Evolutionary conservation across 352 stramenopile species (phyloP).

Genomic region (Globisporangium alternatum): DNA sequence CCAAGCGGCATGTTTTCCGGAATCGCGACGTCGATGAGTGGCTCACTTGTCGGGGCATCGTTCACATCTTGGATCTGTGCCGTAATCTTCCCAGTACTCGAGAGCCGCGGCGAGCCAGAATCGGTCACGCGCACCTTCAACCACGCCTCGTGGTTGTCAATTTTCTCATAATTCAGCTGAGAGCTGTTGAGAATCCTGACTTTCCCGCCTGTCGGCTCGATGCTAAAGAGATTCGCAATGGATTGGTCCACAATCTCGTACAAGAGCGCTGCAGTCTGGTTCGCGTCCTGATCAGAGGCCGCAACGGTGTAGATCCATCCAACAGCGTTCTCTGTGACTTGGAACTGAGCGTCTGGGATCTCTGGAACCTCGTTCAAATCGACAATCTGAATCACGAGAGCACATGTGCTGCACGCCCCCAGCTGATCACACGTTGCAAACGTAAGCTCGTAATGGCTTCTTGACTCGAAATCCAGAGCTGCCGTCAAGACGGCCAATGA

Average conservation of each 20-base stretch:
- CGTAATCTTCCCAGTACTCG: conserved; percentile 22
- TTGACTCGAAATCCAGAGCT: conserved; percentile 3
- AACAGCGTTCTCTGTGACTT: conserved; percentile 34
- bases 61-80: conserved; percentile 20
- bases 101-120: conserved; percentile 30
- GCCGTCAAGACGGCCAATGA: not conserved
- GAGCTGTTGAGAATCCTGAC: conserved; percentile 2
- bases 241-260: conserved; percentile 50
- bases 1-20: conserved; percentile 18
- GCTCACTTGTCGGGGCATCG: conserved; percentile 19
- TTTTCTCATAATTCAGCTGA: conserved; percentile 38
- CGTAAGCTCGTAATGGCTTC: conserved; percentile 1
- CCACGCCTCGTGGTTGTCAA: conserved; percentile 37
- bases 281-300: conserved; percentile 36
- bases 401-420: conserved; percentile 2
- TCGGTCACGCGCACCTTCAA: conserved; percentile 54
- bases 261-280: conserved; percentile 25
- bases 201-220: conserved; percentile 3
- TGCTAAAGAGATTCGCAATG: conserved; percentile 26
- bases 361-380: conserved; percentile 12
- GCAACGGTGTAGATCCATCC: conserved; percentile 31
- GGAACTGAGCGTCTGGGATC: conserved; percentile 12
- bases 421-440: conserved; percentile 10
- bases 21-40: not conserved
- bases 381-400: conserved; percentile 2